phyloP scores from a whole-genome alignment of 129 eudicot species.

The Deinandra increscens region DNA sequence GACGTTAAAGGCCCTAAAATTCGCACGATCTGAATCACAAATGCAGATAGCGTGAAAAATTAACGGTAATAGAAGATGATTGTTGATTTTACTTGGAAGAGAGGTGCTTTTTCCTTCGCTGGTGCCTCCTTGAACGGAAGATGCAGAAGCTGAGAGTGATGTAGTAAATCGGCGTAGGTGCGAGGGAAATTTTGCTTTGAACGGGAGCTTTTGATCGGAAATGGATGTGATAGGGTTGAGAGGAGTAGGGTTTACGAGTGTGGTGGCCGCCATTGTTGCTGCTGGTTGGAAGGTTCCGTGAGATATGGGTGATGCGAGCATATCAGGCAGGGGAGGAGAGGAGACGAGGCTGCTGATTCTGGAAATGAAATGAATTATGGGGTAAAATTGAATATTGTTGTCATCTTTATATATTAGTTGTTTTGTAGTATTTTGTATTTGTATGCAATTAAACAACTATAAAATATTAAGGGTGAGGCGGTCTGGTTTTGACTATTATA shows the following conservation, averaged over 20 bases:
- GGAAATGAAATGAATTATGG: no score
- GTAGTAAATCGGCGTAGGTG: not conserved
- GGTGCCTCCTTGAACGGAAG: conserved; percentile 32
- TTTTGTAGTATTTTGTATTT: no score
- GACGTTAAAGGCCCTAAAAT: conserved; percentile 73
- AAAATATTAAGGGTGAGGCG: no score
- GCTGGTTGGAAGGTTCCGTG: conserved; percentile 9
- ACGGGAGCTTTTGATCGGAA: conserved; percentile 11
- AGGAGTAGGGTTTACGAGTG: not conserved
- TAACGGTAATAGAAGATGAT: not conserved
- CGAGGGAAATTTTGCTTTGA: not conserved
- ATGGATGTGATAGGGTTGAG: not conserved
- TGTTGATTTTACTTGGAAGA: conserved; percentile 30
- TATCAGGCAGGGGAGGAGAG: conserved; percentile 7
- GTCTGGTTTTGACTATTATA: no score
- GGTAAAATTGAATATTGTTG: no score
- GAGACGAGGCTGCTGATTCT: no score
- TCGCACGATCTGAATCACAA: not conserved
- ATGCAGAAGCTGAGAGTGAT: conserved; percentile 25
- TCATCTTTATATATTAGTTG: no score
- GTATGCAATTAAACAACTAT: no score
- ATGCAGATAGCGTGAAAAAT: not conserved
- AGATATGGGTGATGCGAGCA: not conserved
- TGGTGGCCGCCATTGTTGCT: conserved; percentile 24
- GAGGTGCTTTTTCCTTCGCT: conserved; percentile 24